Conservation (phyloP, 2,329 filamentous ascomycete species). For the Emericellopsis cladophorae region DNA sequence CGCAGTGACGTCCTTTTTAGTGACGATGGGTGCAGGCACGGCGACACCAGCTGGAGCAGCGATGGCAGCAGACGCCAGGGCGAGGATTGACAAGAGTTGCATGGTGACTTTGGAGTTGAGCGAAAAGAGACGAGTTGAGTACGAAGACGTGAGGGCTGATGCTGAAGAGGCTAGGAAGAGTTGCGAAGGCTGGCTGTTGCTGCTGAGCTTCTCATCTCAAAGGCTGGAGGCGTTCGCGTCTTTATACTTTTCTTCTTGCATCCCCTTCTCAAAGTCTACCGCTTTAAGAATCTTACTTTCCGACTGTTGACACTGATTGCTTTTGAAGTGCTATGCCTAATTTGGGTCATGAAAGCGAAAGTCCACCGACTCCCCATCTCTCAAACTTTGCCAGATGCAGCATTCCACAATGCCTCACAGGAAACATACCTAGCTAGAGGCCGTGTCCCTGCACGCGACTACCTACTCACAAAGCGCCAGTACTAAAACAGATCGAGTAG, state of each 20-base stretch:
- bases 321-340: neutral
- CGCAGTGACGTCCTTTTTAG: neutral
- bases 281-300: neutral
- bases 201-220: neutral
- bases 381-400: neutral
- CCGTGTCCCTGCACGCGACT: neutral
- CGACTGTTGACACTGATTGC: neutral
- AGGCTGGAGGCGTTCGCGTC: neutral
- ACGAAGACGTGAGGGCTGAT: neutral
- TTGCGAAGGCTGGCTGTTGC: neutral
- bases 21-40: neutral
- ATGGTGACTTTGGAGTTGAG: constrained; percentile 1
- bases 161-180: neutral
- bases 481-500: neutral
- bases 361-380: neutral
- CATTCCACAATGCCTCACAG: neutral
- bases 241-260: constrained; percentile 1
- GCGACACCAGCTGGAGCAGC: constrained; percentile 1
- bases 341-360: neutral
- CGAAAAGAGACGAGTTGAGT: neutral
- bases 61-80: constrained; percentile 1
- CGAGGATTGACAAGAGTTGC: constrained; percentile 2
- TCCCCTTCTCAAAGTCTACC: neutral
- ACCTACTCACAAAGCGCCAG: neutral
- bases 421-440: neutral